Conservation (phyloP, 306 rosid species). For the Quercus parvula region DNA sequence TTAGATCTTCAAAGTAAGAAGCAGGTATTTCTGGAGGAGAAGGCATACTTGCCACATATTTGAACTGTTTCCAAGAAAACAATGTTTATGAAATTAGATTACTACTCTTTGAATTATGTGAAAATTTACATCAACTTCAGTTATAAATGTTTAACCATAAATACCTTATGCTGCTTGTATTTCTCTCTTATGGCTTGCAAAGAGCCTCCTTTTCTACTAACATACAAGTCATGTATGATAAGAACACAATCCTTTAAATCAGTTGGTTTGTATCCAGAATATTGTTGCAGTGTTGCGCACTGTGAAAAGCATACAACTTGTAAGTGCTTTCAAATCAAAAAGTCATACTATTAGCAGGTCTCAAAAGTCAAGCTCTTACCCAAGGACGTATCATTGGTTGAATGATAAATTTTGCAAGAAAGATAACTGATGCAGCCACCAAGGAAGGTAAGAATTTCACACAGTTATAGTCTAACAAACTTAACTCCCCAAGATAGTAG, state of each 20-base stretch:
- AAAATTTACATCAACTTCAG: background rate
- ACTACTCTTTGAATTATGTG: background rate
- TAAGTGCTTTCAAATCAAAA: background rate
- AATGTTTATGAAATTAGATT: background rate
- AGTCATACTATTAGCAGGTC: background rate
- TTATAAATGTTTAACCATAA: background rate
- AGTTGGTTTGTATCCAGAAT: slow-evolving; percentile 54
- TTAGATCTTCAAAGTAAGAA: background rate
- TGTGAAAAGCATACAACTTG: slow-evolving; percentile 19
- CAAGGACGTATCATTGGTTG: slow-evolving; percentile 61
- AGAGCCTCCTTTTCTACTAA: slow-evolving; percentile 58
- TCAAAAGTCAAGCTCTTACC: slow-evolving; percentile 38
- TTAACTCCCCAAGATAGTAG: slow-evolving; percentile 77
- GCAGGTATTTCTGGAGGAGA: background rate
- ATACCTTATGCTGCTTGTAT: slow-evolving; percentile 83
- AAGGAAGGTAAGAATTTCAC: slow-evolving; percentile 76
- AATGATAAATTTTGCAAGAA: slow-evolving; percentile 65
- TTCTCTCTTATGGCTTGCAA: slow-evolving; percentile 67
- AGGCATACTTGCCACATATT: background rate
- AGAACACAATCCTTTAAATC: slow-evolving; percentile 62
- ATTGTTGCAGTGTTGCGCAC: slow-evolving; percentile 41
- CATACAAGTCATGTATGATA: slow-evolving; percentile 62
- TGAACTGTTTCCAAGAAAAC: background rate
- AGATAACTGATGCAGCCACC: slow-evolving; percentile 77
- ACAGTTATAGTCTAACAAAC: slow-evolving; percentile 74